phyloP scores from a whole-genome alignment of 2,329 filamentous ascomycete genomes.

The Dendrostoma leiphaemia region DNA sequence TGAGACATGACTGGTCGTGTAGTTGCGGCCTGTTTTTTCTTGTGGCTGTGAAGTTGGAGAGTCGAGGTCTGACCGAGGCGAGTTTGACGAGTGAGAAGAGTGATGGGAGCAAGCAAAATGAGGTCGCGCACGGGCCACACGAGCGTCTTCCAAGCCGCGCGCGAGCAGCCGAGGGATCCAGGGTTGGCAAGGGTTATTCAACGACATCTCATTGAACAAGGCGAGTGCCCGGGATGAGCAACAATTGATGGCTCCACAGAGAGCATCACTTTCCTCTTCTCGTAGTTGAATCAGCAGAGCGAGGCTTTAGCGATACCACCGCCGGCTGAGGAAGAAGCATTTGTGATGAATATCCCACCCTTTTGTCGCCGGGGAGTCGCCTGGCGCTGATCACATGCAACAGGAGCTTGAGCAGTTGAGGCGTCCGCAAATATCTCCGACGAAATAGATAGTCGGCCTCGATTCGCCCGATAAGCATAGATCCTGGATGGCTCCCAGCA shows the following conservation, averaged over 20 bases:
- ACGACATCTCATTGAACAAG: not conserved
- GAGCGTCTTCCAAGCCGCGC: not conserved
- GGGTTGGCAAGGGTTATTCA: not conserved
- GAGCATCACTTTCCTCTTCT: not conserved
- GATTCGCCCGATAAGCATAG: no score
- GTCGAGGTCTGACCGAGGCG: not conserved
- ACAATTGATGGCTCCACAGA: not conserved
- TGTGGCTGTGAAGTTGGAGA: not conserved
- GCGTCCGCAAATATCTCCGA: not conserved
- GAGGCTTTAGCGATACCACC: not conserved
- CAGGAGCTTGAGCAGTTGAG: not conserved
- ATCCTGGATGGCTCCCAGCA: not conserved
- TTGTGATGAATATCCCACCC: not conserved
- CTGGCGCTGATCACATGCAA: not conserved
- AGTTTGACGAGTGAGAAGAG: not conserved
- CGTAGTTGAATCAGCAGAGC: not conserved
- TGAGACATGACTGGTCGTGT: slow-evolving; percentile 28
- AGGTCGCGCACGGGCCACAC: not conserved
- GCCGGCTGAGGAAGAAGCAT: slow-evolving; percentile 4
- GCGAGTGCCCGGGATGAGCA: not conserved
- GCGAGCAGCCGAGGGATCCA: not conserved
- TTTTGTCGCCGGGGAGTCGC: not conserved
- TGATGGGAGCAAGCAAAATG: not conserved
- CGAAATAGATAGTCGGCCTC: not conserved
- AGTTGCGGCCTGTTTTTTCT: not conserved